These are phyloP conservation scores for Trifolium subterraneum DNA, from an alignment of 306 rosid genomes.

Conservation along the genomic window DNA sequence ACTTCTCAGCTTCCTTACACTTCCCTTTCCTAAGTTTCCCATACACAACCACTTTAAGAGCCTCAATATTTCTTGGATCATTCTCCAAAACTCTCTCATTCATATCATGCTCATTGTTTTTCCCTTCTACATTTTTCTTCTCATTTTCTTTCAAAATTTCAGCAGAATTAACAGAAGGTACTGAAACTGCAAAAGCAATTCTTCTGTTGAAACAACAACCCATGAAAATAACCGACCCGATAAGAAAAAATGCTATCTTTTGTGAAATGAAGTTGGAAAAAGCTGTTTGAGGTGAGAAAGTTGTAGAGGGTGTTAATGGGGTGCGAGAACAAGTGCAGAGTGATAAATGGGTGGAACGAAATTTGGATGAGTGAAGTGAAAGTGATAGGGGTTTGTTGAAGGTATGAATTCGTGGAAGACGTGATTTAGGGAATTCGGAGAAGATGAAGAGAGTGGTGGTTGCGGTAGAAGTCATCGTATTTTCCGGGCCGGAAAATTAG, in stretches of 20 bases:
- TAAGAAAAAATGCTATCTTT: constrained; percentile 58
- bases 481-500: background rate
- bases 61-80: constrained; percentile 67
- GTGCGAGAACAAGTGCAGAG: constrained; percentile 24
- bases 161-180: constrained; percentile 50
- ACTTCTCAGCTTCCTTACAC: constrained; percentile 70
- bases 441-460: constrained; percentile 32
- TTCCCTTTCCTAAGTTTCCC: constrained; percentile 80
- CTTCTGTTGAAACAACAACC: constrained; percentile 53
- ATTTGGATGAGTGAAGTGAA: constrained; percentile 35
- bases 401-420: constrained; percentile 4
- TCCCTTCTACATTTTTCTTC: constrained; percentile 33
- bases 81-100: constrained; percentile 65
- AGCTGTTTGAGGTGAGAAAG: constrained; percentile 26
- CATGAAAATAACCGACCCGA: constrained; percentile 65
- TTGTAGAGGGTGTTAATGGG: constrained; percentile 42
- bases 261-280: constrained; percentile 40
- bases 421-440: constrained; percentile 14
- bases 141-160: constrained; percentile 59
- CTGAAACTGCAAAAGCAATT: constrained; percentile 57
- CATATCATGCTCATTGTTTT: constrained; percentile 58
- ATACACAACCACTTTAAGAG: constrained; percentile 74
- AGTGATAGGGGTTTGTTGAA: constrained; percentile 28
- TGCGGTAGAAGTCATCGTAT: constrained; percentile 41
- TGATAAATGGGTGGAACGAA: constrained; percentile 24